These are phyloP conservation scores for Biscogniauxia mediterranea DNA, from an alignment of 2,329 filamentous ascomycete species.

Conservation along the genomic window DNA sequence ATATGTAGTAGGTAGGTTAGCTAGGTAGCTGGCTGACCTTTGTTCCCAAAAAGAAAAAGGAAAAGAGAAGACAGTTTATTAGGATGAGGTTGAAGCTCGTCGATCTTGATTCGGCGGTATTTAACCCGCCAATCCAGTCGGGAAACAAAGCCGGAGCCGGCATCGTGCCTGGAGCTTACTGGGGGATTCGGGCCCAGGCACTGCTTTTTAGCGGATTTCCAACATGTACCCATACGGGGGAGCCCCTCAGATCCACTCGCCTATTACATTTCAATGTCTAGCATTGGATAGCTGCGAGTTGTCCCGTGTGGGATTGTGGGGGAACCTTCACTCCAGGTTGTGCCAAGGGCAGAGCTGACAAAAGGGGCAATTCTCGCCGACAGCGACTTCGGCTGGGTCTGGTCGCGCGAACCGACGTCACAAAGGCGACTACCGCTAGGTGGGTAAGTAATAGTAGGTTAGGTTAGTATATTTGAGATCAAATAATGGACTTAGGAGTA, in stretches of 20 bases:
- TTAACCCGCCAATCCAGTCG: slow-evolving; percentile 16
- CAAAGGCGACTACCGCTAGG: too few species aligned
- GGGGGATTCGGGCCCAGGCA: background rate
- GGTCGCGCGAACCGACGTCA: background rate
- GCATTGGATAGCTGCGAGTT: slow-evolving; percentile 8
- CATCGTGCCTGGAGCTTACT: slow-evolving; percentile 3
- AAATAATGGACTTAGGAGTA: too few species aligned
- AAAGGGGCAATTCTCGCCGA: slow-evolving; percentile 6
- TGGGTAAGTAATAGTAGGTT: too few species aligned
- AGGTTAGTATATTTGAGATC: too few species aligned
- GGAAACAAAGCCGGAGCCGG: slow-evolving; percentile 11
- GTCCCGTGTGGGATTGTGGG: background rate
- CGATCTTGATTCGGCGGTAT: slow-evolving; percentile 14
- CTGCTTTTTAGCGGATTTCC: background rate
- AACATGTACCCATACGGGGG: too few species aligned
- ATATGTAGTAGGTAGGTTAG: background rate
- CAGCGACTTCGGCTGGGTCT: background rate
- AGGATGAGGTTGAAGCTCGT: background rate
- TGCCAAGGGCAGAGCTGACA: background rate
- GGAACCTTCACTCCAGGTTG: slow-evolving; percentile 8
- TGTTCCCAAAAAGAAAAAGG: slow-evolving; percentile 1
- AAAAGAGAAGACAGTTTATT: background rate
- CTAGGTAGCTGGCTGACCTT: background rate
- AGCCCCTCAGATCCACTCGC: background rate
- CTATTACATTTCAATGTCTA: background rate